Evolutionary conservation across 2,329 filamentous ascomycete genomes (phyloP).

Genomic region (Neophaeococcomyces aloes): DNA sequence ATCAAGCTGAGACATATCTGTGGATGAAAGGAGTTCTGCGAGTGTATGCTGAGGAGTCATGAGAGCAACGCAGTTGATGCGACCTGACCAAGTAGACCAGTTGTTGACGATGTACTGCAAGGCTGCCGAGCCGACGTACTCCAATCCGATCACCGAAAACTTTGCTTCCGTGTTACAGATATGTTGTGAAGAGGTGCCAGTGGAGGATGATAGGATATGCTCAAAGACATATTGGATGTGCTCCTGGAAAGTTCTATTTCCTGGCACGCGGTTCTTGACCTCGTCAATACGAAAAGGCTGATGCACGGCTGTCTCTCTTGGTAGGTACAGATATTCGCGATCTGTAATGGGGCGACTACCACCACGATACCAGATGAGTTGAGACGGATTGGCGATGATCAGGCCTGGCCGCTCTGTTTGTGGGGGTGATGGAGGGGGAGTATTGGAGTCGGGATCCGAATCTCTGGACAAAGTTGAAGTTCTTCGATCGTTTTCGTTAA

Average conservation of each 20-base stretch:
- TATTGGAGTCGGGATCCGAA: slow-evolving; percentile 11
- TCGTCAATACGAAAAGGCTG: slow-evolving; percentile 42
- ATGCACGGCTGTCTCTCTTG: slow-evolving; percentile 54
- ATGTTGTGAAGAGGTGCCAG: slow-evolving; percentile 17
- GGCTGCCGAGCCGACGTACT: slow-evolving; percentile 52
- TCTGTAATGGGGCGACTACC: slow-evolving; percentile 50
- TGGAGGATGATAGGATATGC: slow-evolving; percentile 39
- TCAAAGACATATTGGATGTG: slow-evolving; percentile 62
- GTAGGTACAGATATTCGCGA: slow-evolving; percentile 46
- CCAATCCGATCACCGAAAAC: slow-evolving; percentile 61
- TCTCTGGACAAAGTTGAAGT: too few species aligned
- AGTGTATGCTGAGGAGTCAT: slow-evolving; percentile 29
- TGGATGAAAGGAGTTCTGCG: slow-evolving; percentile 22
- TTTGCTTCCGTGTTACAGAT: slow-evolving; percentile 41
- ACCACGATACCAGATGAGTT: slow-evolving; percentile 65
- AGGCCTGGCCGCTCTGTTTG: slow-evolving; percentile 40
- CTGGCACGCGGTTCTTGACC: slow-evolving; percentile 50
- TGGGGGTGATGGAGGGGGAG: slow-evolving; percentile 10
- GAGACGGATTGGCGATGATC: slow-evolving; percentile 66
- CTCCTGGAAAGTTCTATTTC: slow-evolving; percentile 45
- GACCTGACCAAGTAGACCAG: slow-evolving; percentile 30
- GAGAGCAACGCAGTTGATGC: slow-evolving; percentile 33
- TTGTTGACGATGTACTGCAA: slow-evolving; percentile 49
- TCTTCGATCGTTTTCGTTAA: slow-evolving; percentile 20
- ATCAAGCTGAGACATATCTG: slow-evolving; percentile 1